Evolutionary conservation across 352 stramenopile genomes (phyloP), one percentile per base, ranked within the genome.

Genomic region (Pythium rhizo-oryzae): DNA sequence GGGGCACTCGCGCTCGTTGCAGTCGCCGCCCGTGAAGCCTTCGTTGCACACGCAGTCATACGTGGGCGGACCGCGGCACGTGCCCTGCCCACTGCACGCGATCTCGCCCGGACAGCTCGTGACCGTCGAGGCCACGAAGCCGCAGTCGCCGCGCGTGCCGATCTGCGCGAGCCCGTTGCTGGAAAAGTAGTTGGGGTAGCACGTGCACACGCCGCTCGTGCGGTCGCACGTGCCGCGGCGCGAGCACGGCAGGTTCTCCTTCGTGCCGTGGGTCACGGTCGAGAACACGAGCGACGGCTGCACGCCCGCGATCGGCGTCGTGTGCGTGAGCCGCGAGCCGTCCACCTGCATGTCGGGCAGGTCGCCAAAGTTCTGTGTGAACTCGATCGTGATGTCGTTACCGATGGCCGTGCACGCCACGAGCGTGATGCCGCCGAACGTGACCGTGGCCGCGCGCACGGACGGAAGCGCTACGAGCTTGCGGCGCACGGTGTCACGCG

Each of bases 71-170:
- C 84, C 85, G 30, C 79, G 81, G 59, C 85, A 94, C 16, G 82
- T 90, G 44, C 85, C 85, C 62, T 87, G 77, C 6, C 85, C 85
- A 51, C 84, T 94, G 53, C 85, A 94, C 4, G 85, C 82, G 54
- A 92, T 88, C 53, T 89, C 79, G 23, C 81, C 85, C 0, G 85
- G 85, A 70, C 85, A 93, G 23, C 71, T 75, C 35, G 82, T 91
- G 56, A 93, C 79, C 1, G 80, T 80, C 13, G 65, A 66, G 8
- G 67, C 74, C 66, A 92, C 83, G 67, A 85, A 94, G 6, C 95
- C 96, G 67, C 96, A 98, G 80, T 99, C 95, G 18, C 94, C 95
- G 19, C 93, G 81, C 66, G 84, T 82, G 4, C 94, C 93, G 41
- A 92, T 89, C 23, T 74, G 82, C 28, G 83, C 93, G 37, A 90